Conservation (phyloP, 257 asterid genomes). For the Solanum neorickii region DNA sequence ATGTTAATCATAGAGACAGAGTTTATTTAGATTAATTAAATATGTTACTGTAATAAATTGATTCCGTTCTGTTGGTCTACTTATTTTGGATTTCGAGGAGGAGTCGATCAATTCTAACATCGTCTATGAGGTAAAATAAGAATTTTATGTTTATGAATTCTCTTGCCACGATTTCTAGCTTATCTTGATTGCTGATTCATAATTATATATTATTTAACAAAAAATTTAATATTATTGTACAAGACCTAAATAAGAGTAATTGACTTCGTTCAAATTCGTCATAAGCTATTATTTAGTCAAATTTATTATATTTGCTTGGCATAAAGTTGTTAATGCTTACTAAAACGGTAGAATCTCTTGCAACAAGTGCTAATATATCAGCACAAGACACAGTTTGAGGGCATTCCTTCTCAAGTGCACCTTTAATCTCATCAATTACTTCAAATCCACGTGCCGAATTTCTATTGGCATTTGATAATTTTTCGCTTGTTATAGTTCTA, state of each 20-base stretch:
- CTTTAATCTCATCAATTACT: slow-evolving; percentile 30
- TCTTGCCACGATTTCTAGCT: not conserved
- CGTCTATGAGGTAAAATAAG: too few species aligned
- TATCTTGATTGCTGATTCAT: not conserved
- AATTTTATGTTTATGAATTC: not conserved
- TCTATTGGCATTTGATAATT: slow-evolving; percentile 31
- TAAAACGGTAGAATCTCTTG: slow-evolving; percentile 35
- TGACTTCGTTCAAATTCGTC: rapidly evolving
- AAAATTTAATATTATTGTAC: not conserved
- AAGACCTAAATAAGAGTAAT: not conserved
- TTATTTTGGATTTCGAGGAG: not conserved
- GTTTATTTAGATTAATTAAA: not conserved
- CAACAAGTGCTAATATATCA: slow-evolving; percentile 34
- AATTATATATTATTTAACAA: not conserved
- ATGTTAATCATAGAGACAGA: too few species aligned
- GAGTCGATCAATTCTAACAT: not conserved
- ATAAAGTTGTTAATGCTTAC: slow-evolving; percentile 1
- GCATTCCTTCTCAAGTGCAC: slow-evolving; percentile 27
- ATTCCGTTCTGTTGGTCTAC: not conserved
- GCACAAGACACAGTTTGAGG: slow-evolving; percentile 47
- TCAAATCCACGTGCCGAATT: slow-evolving; percentile 43
- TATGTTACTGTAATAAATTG: not conserved
- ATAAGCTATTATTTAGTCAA: not conserved
- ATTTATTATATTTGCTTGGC: too few species aligned
- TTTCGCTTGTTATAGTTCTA: slow-evolving; percentile 20